Conservation (phyloP, 768 basidiomycete species). For the Podaxis mareebaensis region DNA sequence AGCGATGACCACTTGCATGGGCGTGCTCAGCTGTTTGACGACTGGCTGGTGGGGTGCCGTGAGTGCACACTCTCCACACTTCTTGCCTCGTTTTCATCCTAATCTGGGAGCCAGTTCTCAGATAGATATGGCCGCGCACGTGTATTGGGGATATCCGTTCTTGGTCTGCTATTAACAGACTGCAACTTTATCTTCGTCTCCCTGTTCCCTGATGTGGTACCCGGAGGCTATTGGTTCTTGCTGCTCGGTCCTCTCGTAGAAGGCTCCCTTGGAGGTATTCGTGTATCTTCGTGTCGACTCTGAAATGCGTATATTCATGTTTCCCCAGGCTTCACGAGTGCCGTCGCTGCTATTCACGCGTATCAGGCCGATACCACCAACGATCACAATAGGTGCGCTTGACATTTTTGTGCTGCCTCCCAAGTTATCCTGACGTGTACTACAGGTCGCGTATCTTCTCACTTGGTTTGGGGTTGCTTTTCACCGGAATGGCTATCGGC, state of each 20-base stretch:
- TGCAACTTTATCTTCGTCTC: constrained; percentile 67
- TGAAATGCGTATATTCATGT: constrained; percentile 3
- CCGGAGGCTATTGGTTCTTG: constrained; percentile 83
- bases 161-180: constrained; percentile 65
- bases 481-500: constrained; percentile 75
- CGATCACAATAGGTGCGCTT: constrained; percentile 49
- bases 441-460: constrained; percentile 67
- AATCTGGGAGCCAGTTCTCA: constrained; percentile 50
- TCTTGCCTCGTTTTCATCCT: constrained; percentile 4
- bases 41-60: constrained; percentile 87
- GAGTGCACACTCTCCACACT: constrained; percentile 27
- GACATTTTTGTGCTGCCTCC: not conserved
- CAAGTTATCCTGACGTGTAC: not conserved
- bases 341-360: constrained; percentile 54
- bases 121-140: constrained; percentile 74
- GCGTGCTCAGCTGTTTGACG: constrained; percentile 75
- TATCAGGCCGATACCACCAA: constrained; percentile 71
- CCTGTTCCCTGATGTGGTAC: constrained; percentile 56
- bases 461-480: constrained; percentile 63
- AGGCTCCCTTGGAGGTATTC: constrained; percentile 68
- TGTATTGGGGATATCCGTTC: constrained; percentile 59
- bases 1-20: constrained; percentile 69
- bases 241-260: constrained; percentile 65
- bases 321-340: constrained; percentile 48
- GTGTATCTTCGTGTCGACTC: not conserved